Evolutionary conservation across 352 stramenopile species (phyloP), one percentile per base, ranked within the genome.

Genomic region (Elongisporangium undulatum): DNA sequence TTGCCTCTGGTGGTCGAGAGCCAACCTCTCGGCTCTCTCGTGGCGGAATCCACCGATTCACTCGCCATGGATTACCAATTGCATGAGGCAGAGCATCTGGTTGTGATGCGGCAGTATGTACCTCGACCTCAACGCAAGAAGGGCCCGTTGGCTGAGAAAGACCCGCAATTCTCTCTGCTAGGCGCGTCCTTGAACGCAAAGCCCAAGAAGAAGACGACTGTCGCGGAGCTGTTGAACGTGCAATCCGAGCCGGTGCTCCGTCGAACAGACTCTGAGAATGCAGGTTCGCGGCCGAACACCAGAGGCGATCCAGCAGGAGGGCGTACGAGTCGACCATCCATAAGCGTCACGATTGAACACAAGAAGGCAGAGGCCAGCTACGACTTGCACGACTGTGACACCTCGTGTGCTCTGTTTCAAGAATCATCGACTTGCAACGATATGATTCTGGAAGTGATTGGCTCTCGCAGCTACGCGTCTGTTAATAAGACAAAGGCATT

Each of bases 1-100:
- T 70, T 70, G 4, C 58, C 66, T 4, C 58, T 73, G 5, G 52
- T 55, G 15, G 63, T 70, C 16, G 29, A 41, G 29, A 41, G 29
- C 8, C 29, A 41, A 13, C 29, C 29, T 6, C 29, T 41, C 9
- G 13, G 29, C 8, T 41, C 29, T 41, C 4, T 41, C 1, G 8
- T 41, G 29, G 29, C 29, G 1, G 29, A 41, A 41, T 41, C 29
- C 5, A 41, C 29, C 29, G 29, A 41, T 41, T 41, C 29, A 41
- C 29, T 41, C 13, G 29, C 29, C 4, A 41, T 41, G 29, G 29
- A 41, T 1, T 41, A 41, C 29, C 29, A 41, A 9, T 9, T 15
- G 29, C 4, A 41, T 4, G 9, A 41, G 1, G 29, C 8, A 13
- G 29, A 41, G 2, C 29, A 13, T 41, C 29, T 41, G 29, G 9